Conservation (phyloP, 768 basidiomycete genomes). For the Pleurotus salmoneostramineus region DNA sequence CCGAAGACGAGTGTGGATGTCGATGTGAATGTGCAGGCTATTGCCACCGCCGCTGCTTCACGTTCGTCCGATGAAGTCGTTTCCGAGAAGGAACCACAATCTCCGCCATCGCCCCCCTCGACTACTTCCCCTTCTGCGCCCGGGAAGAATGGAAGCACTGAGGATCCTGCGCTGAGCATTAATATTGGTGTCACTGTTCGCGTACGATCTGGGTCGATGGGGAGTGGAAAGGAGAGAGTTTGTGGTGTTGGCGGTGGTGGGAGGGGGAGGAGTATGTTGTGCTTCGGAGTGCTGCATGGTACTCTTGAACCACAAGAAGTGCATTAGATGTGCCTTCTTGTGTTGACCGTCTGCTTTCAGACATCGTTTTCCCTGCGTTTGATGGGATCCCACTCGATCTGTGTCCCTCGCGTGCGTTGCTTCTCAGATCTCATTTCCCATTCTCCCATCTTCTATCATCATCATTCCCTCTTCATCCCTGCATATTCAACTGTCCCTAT, state of each 20-base stretch:
- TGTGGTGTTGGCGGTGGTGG: constrained; percentile 60
- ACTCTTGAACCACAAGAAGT: neutral
- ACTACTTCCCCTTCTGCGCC: neutral
- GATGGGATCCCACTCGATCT: too few relatives aligned
- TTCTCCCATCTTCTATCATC: too few relatives aligned
- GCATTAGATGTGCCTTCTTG: too few relatives aligned
- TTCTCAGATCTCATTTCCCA: too few relatives aligned
- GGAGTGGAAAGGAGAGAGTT: constrained; percentile 55
- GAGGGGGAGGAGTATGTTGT: constrained; percentile 40
- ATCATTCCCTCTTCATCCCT: too few relatives aligned
- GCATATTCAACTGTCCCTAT: too few relatives aligned
- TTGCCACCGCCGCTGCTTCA: neutral
- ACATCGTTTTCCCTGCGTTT: too few relatives aligned
- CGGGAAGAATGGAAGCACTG: neutral
- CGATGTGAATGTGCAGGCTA: neutral
- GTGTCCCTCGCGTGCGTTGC: too few relatives aligned
- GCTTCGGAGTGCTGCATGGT: neutral
- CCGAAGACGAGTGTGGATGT: neutral
- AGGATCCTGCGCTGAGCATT: neutral
- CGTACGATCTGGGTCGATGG: constrained; percentile 40
- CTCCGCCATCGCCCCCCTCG: neutral
- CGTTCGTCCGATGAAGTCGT: neutral
- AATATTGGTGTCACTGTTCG: neutral
- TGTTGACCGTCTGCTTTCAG: too few relatives aligned
- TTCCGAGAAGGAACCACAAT: neutral